Base-by-base conservation (phyloP, 202 grass and related monocot genomes). In the Cymbopogon flexuosus region DNA sequence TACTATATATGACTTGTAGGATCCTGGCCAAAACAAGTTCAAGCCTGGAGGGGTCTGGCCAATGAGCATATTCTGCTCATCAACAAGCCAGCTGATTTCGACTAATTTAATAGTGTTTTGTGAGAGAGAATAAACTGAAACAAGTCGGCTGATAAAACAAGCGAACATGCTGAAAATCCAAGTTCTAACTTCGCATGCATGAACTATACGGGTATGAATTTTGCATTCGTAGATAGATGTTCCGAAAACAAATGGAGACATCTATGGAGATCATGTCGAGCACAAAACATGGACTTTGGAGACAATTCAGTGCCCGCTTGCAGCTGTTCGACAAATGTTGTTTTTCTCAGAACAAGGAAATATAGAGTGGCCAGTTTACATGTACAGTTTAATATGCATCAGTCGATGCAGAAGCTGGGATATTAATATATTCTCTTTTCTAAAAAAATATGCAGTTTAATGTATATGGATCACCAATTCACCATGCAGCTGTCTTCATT, bases 401-500 rank as follows among this genome's bases (percentile, higher is more conserved):
- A 27, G 27, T 27, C 27, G 27, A 27, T 27, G 27, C 27, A 27
- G 27, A 27, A 27, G 27, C 27, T 27, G 27, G 2, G 27, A 27
- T 27, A 27, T 27, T 27, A 27, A 27, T 27, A 27, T 27, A 27
- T 27, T 27, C 27, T 27, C 2, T 27, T 27, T 27, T 27, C 2
- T 27, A 27, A 27, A 27, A 27, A 27, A 27, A 27, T 1, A 2
- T 19, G 10, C 59, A 47, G 21, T 29, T 63, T 65, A 62, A 6
- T 77, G 45, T 63, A 45, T 7, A 39, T 24, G 14, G 39, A 58
- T 80, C 47, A 52, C 47, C 47, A n/a, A 18, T 52, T 56, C 51
- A 56, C 49, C 65, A 70, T 57, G 65, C 51, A 80, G 65, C 65
- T 70, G 78, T 80, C 49, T 68, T 35, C 14, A 70, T 59, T 59